Conservation (phyloP, 176 grass and related monocot species). For the Triticum timopheevii region DNA sequence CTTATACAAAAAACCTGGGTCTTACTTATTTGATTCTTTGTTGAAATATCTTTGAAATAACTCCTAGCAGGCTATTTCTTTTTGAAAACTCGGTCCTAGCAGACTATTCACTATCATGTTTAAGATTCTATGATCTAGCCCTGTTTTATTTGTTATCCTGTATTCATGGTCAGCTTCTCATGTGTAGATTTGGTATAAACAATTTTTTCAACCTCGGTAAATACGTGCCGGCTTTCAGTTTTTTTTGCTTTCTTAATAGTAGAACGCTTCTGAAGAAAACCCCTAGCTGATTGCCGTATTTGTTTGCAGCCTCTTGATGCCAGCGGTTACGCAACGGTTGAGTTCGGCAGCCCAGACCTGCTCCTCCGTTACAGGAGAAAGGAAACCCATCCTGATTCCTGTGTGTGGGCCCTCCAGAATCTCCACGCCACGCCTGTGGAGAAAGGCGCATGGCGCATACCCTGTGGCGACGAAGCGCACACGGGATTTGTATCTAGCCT, state of each 20-base stretch:
- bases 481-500: slow-evolving; percentile 55
- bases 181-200: background rate
- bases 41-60: slow-evolving; percentile 6
- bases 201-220: background rate
- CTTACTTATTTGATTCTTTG: background rate
- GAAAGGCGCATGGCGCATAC: slow-evolving; percentile 54
- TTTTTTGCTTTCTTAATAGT: background rate
- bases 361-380: slow-evolving; percentile 62
- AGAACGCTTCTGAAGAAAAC: slow-evolving; percentile 2
- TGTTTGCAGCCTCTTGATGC: slow-evolving; percentile 66
- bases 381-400: slow-evolving; percentile 28
- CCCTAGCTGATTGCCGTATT: slow-evolving; percentile 10
- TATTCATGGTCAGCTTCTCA: background rate
- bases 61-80: background rate
- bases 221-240: background rate
- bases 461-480: slow-evolving; percentile 68
- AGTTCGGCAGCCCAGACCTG: slow-evolving; percentile 50
- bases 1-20: background rate
- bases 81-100: background rate
- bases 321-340: slow-evolving; percentile 46
- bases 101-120: slow-evolving; percentile 4
- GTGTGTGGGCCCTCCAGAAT: slow-evolving; percentile 36
- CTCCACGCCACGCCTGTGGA: slow-evolving; percentile 19
- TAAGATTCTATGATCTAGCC: background rate
- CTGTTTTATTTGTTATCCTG: background rate